A percentile compares a stretch with the other conserved stretches of the same genome.
These are phyloP conservation scores for Clathrus columnatus DNA, from an alignment of 768 basidiomycete species.

Conservation along the genomic window DNA sequence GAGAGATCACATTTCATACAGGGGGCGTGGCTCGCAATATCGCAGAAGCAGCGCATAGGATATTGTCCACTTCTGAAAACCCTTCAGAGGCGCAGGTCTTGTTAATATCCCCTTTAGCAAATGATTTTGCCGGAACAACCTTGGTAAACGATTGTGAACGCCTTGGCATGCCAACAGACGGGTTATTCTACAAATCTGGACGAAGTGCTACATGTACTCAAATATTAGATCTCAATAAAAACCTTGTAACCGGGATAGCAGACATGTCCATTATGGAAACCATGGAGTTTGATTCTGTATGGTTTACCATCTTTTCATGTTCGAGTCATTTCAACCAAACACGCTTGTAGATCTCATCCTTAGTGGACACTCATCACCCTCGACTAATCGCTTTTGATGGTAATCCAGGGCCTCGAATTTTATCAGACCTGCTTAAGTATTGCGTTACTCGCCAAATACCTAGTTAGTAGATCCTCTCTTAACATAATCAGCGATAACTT, in stretches of 20 bases:
- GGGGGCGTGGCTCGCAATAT: conserved; percentile 96
- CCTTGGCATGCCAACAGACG: conserved; percentile 78
- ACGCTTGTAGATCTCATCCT: conserved; percentile 37
- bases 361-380: conserved; percentile 43
- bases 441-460: conserved; percentile 39
- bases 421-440: conserved; percentile 43
- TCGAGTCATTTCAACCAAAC: conserved; percentile 1
- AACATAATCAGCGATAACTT: conserved; percentile 3
- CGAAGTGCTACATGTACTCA: conserved; percentile 73
- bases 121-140: conserved; percentile 68
- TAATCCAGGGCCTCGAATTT: conserved; percentile 50
- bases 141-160: conserved; percentile 46
- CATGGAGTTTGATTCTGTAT: conserved; percentile 39
- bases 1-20: conserved; percentile 57
- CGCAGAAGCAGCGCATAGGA: conserved; percentile 77
- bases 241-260: conserved; percentile 77
- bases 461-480: conserved; percentile 33
- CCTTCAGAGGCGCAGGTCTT: conserved; percentile 30
- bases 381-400: conserved; percentile 65
- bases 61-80: conserved; percentile 27
- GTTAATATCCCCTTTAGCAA: conserved; percentile 68
- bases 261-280: conserved; percentile 69
- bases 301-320: background rate
- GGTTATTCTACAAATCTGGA: conserved; percentile 38
- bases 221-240: conserved; percentile 63